Evolutionary conservation across 495 filamentous ascomycete species (phyloP), one percentile per base, ranked within the genome.

Genomic region (Alectoria sarmentosa): DNA sequence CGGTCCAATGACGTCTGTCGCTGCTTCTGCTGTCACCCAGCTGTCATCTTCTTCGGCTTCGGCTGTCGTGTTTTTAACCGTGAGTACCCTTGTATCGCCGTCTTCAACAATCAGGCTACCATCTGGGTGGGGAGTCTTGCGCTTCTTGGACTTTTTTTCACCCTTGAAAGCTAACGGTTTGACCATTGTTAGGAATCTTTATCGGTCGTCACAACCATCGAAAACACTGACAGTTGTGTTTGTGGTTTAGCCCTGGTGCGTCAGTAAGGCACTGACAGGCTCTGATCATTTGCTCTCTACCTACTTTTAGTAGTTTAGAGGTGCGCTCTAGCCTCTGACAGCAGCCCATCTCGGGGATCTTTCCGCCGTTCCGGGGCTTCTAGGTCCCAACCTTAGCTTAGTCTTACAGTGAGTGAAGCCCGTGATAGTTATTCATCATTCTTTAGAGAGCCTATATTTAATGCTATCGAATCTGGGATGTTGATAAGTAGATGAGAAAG

Each of bases 141-240:
- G 84, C 76, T 96, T 98, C 74, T 95, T 98, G 32, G 85, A 77
- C 76, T 93, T 92, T 74, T 91, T 96, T 75, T 98, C 95, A 79
- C 94, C 94, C 79, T 98, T 98, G 80, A 98, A 98, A 44, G 83
- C 79, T 54, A 98, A 80, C 54, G 93, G 83, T 74, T 95, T 96
- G 60, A 96, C 68, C 70, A 72, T 72, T 19, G 0, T 62, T 37
- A 32, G 30, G 7, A 10, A 34, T 19, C 4, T 19, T 15, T 17
- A 19, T 52, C 11, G 28, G 49, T 54, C 49, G 32, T 4, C 1
- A 17, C 26, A 54, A 19, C 49, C 3, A 32, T 54, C 28, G 15
- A 30, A 54, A 1, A 17, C 5, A 26, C 46, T 49, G 6, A 10
- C 1, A 15, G 28, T 46, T 26, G 38, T n/a, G 8, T 44, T 44